A percentile compares a stretch with the other conserved stretches of the same genome.
Conservation (phyloP, 352 stramenopile species). For the Plasmopara viticola region DNA sequence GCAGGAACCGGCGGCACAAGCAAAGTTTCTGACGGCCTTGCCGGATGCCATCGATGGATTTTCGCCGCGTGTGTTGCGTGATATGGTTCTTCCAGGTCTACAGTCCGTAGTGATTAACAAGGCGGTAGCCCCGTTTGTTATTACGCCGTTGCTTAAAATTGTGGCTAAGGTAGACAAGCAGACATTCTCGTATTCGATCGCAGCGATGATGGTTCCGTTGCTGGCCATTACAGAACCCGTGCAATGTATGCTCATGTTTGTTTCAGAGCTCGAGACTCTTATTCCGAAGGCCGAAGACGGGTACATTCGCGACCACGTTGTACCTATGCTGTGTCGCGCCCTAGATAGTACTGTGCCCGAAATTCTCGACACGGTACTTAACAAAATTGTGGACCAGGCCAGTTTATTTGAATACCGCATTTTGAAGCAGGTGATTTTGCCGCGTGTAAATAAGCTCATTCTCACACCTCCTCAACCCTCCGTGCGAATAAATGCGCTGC, state of each 20-base stretch:
- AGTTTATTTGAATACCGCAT: constrained; percentile 87
- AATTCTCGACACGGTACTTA: constrained; percentile 83
- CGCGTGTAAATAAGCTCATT: constrained; percentile 85
- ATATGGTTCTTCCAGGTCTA: constrained; percentile 80
- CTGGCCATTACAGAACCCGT: constrained; percentile 80
- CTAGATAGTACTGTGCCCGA: constrained; percentile 80
- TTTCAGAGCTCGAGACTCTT: constrained; percentile 75
- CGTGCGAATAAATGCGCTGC: constrained; percentile 77
- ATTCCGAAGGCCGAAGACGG: constrained; percentile 80
- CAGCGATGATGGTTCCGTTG: constrained; percentile 75
- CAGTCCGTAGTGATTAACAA: constrained; percentile 83
- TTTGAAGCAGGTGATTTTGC: constrained; percentile 82
- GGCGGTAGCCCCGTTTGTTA: constrained; percentile 79
- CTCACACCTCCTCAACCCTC: constrained; percentile 72
- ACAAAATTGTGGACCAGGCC: constrained; percentile 84
- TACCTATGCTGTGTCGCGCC: constrained; percentile 80
- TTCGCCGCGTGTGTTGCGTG: constrained; percentile 65
- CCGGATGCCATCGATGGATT: constrained; percentile 72
- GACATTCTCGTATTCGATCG: constrained; percentile 71
- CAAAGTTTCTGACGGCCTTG: constrained; percentile 72
- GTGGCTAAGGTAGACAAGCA: constrained; percentile 83
- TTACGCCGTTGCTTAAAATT: constrained; percentile 85
- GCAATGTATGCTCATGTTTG: constrained; percentile 89
- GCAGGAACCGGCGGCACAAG: constrained; percentile 71
- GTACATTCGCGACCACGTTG: constrained; percentile 87